Evolutionary conservation across 768 basidiomycete species (phyloP).

Genomic region (Pleurotus platypus): DNA sequence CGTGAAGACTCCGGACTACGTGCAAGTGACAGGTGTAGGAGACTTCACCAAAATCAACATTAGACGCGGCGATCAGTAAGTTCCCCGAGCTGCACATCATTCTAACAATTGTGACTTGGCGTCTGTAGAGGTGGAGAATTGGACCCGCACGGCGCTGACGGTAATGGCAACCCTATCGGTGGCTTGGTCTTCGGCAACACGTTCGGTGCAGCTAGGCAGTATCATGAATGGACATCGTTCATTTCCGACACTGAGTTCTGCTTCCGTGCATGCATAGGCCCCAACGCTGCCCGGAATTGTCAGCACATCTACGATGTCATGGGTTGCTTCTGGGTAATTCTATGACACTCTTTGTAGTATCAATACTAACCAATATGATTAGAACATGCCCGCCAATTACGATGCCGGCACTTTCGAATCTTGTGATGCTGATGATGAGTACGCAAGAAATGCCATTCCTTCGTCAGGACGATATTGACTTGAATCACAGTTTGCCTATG

Average conservation of each 20-base stretch:
- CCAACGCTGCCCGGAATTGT: conserved; percentile 56
- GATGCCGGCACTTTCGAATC: conserved; percentile 57
- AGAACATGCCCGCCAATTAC: conserved; percentile 77
- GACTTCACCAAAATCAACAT: conserved; percentile 61
- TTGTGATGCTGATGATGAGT: conserved; percentile 61
- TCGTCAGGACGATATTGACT: not conserved
- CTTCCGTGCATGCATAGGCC: conserved; percentile 71
- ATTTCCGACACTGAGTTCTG: conserved; percentile 69
- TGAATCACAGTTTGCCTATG: conserved; percentile 44
- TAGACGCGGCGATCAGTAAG: conserved; percentile 37
- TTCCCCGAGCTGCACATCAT: conserved; percentile 10
- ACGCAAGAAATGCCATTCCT: conserved; percentile 24
- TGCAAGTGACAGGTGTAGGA: conserved; percentile 58
- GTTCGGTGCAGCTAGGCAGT: conserved; percentile 42
- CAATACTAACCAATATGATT: conserved; percentile 30
- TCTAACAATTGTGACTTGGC: not conserved
- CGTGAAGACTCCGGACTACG: conserved; percentile 56
- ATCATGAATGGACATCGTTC: conserved; percentile 86
- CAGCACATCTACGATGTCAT: conserved; percentile 77
- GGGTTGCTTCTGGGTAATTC: conserved; percentile 51
- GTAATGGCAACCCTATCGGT: conserved; percentile 22
- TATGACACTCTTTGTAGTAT: not conserved
- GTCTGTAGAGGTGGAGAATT: conserved; percentile 26
- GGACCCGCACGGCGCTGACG: conserved; percentile 53
- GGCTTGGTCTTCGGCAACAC: conserved; percentile 12